Percentiles rank a stretch among this genome's conserved stretches.
phyloP scores from a whole-genome alignment of 495 filamentous ascomycete genomes.

The Xylaria telfairii region DNA sequence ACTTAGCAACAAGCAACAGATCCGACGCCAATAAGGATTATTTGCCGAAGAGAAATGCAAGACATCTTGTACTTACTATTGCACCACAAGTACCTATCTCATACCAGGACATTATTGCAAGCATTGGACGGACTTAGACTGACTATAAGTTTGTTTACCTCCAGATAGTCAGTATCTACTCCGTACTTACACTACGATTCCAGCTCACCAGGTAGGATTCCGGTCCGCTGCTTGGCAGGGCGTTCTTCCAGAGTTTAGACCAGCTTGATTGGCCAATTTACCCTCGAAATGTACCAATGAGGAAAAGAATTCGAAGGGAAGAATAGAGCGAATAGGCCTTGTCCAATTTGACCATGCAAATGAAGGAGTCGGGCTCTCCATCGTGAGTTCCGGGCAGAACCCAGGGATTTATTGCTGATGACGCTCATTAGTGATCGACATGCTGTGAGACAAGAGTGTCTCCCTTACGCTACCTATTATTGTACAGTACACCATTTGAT shows the following conservation, averaged over 20 bases:
- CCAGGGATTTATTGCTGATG: not conserved
- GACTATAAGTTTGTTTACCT: too few species aligned
- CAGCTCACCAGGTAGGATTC: slow-evolving; percentile 9
- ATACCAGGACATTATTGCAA: too few species aligned
- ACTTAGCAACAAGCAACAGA: not conserved
- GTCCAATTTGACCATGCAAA: slow-evolving; percentile 10
- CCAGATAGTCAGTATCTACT: too few species aligned
- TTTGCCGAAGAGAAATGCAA: not conserved
- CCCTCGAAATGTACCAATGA: slow-evolving; percentile 10
- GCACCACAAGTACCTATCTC: not conserved
- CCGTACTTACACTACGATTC: not conserved
- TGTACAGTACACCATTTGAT: slow-evolving; percentile 5
- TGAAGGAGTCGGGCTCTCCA: slow-evolving; percentile 21
- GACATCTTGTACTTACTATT: not conserved
- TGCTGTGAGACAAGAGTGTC: not conserved
- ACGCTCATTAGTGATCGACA: not conserved
- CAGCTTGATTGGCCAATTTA: slow-evolving; percentile 20
- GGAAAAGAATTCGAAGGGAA: slow-evolving; percentile 26
- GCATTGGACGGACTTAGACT: too few species aligned
- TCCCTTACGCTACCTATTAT: not conserved
- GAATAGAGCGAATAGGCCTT: not conserved
- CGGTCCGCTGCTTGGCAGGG: slow-evolving; percentile 16
- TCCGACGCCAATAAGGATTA: not conserved
- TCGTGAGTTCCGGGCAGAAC: not conserved
- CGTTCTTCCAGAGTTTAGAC: not conserved